Conservation (phyloP, 331 rosid genomes). For the Pyracantha coccinea region DNA sequence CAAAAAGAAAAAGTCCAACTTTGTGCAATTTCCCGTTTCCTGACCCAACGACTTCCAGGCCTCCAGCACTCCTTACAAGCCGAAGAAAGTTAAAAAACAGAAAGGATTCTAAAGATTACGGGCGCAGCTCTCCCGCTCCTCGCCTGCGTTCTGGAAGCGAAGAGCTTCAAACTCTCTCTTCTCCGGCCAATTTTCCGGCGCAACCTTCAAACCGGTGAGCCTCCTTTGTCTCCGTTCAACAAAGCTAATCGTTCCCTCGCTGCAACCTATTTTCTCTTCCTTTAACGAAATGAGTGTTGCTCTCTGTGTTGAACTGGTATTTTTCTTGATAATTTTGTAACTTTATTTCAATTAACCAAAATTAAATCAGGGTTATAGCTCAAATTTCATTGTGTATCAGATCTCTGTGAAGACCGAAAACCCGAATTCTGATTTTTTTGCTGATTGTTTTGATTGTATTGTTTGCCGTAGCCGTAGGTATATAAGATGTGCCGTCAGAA, state of each 20-base stretch:
- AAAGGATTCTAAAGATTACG: background rate
- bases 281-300: background rate
- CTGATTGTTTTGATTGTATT: background rate
- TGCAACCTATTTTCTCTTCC: background rate
- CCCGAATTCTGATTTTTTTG: background rate
- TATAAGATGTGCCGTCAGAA: constrained; percentile 73
- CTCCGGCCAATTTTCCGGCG: background rate
- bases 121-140: background rate
- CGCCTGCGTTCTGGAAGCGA: background rate
- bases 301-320: background rate
- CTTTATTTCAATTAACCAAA: background rate
- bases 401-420: background rate
- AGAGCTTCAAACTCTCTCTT: background rate
- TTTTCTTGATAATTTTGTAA: background rate
- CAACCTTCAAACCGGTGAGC: background rate
- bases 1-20: no score
- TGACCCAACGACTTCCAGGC: background rate
- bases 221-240: background rate
- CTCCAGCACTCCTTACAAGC: no score
- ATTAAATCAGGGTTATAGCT: background rate
- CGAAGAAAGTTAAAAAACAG: background rate
- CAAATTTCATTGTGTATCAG: background rate
- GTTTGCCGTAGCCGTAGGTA: background rate
- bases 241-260: background rate
- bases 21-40: background rate